Percentiles rank a stretch among this genome's conserved stretches.
Evolutionary conservation across 176 grass and related monocot species (phyloP).

Genomic region (Oryza meyeriana): DNA sequence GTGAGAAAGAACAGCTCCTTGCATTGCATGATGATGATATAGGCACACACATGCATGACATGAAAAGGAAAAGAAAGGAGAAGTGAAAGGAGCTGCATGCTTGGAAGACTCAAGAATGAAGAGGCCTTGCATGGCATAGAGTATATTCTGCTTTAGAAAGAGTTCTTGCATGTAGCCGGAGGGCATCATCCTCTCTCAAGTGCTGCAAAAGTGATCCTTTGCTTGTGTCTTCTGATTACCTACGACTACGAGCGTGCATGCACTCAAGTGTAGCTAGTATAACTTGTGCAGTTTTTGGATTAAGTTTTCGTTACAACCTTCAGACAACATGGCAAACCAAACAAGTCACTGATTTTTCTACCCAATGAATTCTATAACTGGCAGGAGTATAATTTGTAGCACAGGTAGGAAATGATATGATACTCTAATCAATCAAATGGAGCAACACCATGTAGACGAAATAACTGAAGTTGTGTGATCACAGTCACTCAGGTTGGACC

Average conservation of each 20-base stretch:
- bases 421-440: neutral
- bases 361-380: neutral
- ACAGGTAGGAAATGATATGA: neutral
- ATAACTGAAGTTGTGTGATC: conserved; percentile 19
- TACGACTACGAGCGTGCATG: conserved; percentile 20
- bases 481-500: conserved; percentile 11
- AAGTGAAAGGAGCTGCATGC: conserved; percentile 12
- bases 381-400: neutral
- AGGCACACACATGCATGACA: conserved; percentile 1
- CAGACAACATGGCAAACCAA: neutral
- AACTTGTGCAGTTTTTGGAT: neutral
- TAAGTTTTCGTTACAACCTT: neutral
- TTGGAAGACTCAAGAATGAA: neutral
- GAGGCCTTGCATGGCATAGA: conserved; percentile 1
- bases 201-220: conserved; percentile 26
- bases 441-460: conserved; percentile 15
- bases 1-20: neutral
- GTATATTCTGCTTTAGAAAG: conserved; percentile 24
- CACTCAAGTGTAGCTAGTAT: conserved; percentile 18
- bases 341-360: neutral
- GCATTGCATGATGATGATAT: conserved; percentile 12
- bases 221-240: conserved; percentile 20
- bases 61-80: neutral
- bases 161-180: neutral
- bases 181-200: conserved; percentile 17